A percentile compares a stretch with the other conserved stretches of the same genome.
Evolutionary conservation across 768 basidiomycete genomes (phyloP).

Genomic region (Xanthoconium stramineum): DNA sequence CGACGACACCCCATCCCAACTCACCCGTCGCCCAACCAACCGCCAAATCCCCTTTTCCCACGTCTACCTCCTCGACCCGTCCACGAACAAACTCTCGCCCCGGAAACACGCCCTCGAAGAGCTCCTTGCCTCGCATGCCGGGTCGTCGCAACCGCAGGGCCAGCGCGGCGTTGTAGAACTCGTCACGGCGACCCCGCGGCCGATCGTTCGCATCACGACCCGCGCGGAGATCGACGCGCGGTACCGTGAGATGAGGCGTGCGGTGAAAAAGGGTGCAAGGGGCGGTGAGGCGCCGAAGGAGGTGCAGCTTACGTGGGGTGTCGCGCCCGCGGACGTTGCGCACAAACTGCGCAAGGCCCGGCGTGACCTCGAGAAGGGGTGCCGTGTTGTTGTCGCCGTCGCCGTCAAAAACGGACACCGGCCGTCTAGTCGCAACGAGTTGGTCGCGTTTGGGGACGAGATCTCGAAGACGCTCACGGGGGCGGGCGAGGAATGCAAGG

Average conservation of each 20-base stretch:
- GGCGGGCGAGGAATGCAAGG: conserved; percentile 52
- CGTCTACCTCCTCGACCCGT: conserved; percentile 49
- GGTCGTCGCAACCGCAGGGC: conserved; percentile 20
- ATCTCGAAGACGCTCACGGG: conserved; percentile 44
- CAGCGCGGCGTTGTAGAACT: conserved; percentile 50
- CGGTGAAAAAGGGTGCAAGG: conserved; percentile 30
- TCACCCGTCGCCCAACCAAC: conserved; percentile 26
- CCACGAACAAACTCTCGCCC: conserved; percentile 38
- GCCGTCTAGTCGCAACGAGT: conserved; percentile 35
- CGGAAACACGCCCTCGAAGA: conserved; percentile 32
- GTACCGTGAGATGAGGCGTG: conserved; percentile 35
- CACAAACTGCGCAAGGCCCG: conserved; percentile 63
- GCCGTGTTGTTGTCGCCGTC: conserved; percentile 54
- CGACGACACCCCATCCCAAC: background rate
- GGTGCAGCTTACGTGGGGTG: conserved; percentile 69
- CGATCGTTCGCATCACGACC: conserved; percentile 60
- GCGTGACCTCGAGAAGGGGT: conserved; percentile 58
- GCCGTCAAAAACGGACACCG: conserved; percentile 45
- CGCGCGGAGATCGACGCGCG: conserved; percentile 41
- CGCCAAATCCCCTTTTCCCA: conserved; percentile 40
- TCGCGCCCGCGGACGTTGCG: conserved; percentile 53
- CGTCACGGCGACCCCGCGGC: conserved; percentile 43
- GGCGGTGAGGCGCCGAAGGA: conserved; percentile 49
- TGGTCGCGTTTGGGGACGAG: conserved; percentile 44
- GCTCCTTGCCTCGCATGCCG: conserved; percentile 37